Percentiles rank a stretch among this genome's conserved stretches.
These are phyloP conservation scores for Tetrahymena thermophila DNA, from an alignment of 73 alveolate genomes.

Conservation along the genomic window DNA sequence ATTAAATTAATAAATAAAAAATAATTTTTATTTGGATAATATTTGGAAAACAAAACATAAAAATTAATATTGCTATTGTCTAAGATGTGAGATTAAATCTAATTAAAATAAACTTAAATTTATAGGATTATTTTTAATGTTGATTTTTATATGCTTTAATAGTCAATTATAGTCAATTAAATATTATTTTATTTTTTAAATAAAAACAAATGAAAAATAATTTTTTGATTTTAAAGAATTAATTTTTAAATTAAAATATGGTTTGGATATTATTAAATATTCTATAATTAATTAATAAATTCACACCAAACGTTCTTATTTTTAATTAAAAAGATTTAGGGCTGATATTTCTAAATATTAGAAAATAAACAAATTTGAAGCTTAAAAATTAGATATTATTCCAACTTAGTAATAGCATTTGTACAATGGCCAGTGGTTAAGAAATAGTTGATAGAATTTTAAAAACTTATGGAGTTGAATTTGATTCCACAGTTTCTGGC, in stretches of 20 bases:
- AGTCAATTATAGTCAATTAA: no score
- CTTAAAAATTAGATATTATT: neutral
- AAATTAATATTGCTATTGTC: no score
- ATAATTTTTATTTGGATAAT: no score
- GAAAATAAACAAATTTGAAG: neutral
- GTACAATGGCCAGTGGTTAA: neutral
- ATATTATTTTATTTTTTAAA: neutral
- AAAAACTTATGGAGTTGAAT: neutral
- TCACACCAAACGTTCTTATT: neutral
- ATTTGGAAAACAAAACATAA: no score
- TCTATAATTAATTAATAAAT: neutral
- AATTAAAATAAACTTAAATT: no score
- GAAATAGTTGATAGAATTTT: neutral
- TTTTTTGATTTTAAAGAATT: no score
- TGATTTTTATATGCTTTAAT: no score
- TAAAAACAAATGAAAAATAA: neutral
- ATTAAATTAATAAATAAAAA: no score
- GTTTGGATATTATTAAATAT: neutral
- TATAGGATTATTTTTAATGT: no score
- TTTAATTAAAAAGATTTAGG: neutral
- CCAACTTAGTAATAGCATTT: neutral
- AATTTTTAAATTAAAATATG: neutral
- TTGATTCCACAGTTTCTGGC: neutral
- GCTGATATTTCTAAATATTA: neutral
- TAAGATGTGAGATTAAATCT: no score